phyloP scores from a whole-genome alignment of 177 flowering plant genomes.

The Vitis hybrid region DNA sequence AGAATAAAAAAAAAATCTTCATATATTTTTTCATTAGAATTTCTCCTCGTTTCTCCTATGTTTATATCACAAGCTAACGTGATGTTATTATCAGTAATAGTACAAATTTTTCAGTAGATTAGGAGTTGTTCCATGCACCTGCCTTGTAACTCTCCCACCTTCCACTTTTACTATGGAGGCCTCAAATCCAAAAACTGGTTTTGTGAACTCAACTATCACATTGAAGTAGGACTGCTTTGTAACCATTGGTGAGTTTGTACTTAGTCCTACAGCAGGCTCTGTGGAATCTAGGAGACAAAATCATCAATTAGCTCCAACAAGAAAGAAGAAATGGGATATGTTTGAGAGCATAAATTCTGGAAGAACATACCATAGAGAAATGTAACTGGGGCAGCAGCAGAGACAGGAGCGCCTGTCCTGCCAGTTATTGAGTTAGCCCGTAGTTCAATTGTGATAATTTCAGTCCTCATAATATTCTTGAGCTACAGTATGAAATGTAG shows the following conservation, averaged over 20 bases:
- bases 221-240: constrained; percentile 40
- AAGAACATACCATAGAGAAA: constrained; percentile 49
- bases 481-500: constrained; percentile 33
- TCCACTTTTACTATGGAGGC: constrained; percentile 38
- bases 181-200: constrained; percentile 62
- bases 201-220: constrained; percentile 52
- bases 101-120: not conserved
- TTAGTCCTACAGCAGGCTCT: constrained; percentile 40
- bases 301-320: constrained; percentile 14
- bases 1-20: not conserved
- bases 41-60: not conserved
- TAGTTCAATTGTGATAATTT: constrained; percentile 44
- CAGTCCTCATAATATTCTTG: constrained; percentile 33
- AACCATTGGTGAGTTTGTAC: constrained; percentile 31
- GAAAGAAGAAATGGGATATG: not conserved
- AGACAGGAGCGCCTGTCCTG: constrained; percentile 45
- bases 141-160: constrained; percentile 65
- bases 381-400: constrained; percentile 33
- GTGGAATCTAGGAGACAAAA: constrained; percentile 38
- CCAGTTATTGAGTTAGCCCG: constrained; percentile 32
- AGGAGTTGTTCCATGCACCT: constrained; percentile 44
- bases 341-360: not conserved
- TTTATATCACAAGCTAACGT: not conserved
- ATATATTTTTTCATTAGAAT: not conserved
- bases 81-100: not conserved